Evolutionary conservation across 306 rosid genomes (phyloP).

Genomic region (Prunus mongolica): DNA sequence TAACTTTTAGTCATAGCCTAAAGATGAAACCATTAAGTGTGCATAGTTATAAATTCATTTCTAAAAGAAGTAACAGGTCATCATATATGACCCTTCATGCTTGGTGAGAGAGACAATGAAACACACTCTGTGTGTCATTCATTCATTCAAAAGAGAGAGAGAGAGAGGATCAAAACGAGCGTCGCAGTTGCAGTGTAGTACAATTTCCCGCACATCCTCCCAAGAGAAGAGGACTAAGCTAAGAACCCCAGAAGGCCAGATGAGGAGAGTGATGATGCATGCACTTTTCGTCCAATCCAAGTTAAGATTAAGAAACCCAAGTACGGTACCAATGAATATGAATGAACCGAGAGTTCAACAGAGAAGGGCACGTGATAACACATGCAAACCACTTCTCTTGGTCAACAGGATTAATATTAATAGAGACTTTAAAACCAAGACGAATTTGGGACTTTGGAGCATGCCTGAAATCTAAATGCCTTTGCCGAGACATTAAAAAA

Average conservation of each 20-base stretch:
- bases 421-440: not conserved
- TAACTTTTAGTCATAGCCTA: not conserved
- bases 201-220: not conserved
- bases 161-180: not conserved
- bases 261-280: not conserved
- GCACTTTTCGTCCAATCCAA: not conserved
- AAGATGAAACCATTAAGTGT: conserved; percentile 1
- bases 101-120: not conserved
- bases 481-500: not conserved
- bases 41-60: not conserved
- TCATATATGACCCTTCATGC: too few relatives aligned
- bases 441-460: not conserved
- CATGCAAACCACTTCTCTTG: conserved; percentile 3
- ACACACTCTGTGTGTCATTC: not conserved
- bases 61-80: too few relatives aligned
- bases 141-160: too few relatives aligned
- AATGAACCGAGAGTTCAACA: not conserved
- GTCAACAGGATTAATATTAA: not conserved
- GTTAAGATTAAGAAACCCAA: not conserved
- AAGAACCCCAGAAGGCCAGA: not conserved
- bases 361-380: conserved; percentile 1
- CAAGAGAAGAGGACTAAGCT: not conserved
- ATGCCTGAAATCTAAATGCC: not conserved
- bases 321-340: not conserved
- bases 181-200: not conserved